These are phyloP conservation scores for Ceratobasidium sp. DNA, from an alignment of 1,284 basidiomycete genomes.

Conservation along the genomic window DNA sequence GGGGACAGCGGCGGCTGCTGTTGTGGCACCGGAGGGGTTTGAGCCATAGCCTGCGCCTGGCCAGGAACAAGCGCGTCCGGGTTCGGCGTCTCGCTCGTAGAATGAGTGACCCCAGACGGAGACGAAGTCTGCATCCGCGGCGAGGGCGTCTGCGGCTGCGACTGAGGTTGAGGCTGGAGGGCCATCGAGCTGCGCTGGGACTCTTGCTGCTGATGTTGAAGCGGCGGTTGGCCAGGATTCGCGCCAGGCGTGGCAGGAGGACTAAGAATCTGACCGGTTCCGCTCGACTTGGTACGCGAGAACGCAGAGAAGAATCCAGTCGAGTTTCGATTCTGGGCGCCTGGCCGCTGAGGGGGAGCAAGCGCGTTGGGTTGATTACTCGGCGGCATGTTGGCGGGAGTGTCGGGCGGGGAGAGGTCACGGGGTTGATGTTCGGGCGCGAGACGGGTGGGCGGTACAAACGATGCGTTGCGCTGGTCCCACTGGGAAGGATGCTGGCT, in stretches of 20 bases:
- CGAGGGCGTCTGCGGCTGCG: background rate
- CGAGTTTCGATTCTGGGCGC: conserved; percentile 40
- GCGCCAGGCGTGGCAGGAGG: conserved; percentile 28
- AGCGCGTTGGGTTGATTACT: background rate
- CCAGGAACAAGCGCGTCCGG: conserved; percentile 26
- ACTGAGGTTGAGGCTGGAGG: background rate
- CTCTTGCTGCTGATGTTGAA: background rate
- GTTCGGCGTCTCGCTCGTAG: conserved; percentile 24
- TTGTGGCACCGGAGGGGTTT: background rate
- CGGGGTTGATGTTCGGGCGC: conserved; percentile 4
- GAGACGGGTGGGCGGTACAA: conserved; percentile 35
- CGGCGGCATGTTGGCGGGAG: conserved; percentile 8
- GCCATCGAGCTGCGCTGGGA: background rate
- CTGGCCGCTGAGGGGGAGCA: background rate
- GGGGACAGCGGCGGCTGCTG: background rate
- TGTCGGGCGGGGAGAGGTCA: conserved; percentile 37
- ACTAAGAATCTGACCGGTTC: conserved; percentile 32
- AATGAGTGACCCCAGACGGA: conserved; percentile 13
- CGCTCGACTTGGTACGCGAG: conserved; percentile 39
- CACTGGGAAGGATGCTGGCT: conserved; percentile 30
- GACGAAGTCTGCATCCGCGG: conserved; percentile 11
- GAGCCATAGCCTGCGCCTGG: background rate
- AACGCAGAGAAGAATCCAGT: conserved; percentile 44
- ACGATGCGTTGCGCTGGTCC: conserved; percentile 42
- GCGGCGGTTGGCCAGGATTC: background rate